Base-by-base conservation (phyloP, 495 filamentous ascomycete genomes). In the Penicillium ucsense region DNA sequence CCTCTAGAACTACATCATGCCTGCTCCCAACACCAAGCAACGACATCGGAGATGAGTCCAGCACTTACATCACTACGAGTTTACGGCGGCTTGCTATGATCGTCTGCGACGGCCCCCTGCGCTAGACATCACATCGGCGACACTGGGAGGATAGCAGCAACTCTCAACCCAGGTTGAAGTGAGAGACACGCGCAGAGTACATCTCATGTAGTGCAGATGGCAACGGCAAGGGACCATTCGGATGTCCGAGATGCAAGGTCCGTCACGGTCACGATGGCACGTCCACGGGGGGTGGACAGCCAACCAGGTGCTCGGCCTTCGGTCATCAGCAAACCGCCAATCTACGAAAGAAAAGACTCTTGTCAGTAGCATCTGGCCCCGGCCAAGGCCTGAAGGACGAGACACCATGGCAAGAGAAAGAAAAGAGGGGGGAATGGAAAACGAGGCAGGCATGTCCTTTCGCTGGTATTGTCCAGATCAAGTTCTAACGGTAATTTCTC, bases 391-490 rank as follows among this genome's bases (percentile, higher is more conserved):
- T 38, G 35, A 38, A 38, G 42, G 30, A 43, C 43, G 46, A 61
- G 45, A 51, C 49, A 43, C 48, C 20, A 47, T 29, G 31, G 7
- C 10, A 35, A 1, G 8, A 27, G 40, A 39, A 31, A 33, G 51
- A 43, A 43, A 33, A 30, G 51, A 51, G 31, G 33, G 20, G 20
- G 20, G 45, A 46, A 43, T 35, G 42, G 29, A 44, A 48, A 46
- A 48, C 51, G 43, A 56, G 61, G 56, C 61, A 51, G 50, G 70
- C 70, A 73, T 67, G 70, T 70, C 62, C 70, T 73, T 73, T 72
- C 70, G 70, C 70, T 73, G 70, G 70, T 70, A 73, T 73, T 66
- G 62, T 65, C 70, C 70, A 73, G 70, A 73, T 73, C 70, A 73
- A 73, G 70, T 73, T 73, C 59, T 54, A 71, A 73, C 70, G 70